phyloP scores from a whole-genome alignment of 371 early-diverging fungal species.

The Rhizopus delemar region DNA sequence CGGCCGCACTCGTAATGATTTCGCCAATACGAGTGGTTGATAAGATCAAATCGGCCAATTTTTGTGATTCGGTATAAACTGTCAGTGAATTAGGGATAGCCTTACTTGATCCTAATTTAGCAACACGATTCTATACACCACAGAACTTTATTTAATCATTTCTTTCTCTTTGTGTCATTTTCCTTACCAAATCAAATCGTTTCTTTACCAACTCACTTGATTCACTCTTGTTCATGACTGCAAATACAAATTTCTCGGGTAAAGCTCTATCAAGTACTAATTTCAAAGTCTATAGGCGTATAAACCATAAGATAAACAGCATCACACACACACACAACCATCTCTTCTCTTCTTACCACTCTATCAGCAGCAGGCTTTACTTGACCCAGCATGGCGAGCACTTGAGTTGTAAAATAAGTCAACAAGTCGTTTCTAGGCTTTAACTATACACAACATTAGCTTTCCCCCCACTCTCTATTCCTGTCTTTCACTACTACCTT shows the following conservation, averaged over 20 bases:
- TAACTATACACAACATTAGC: conserved; percentile 20
- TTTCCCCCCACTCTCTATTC: background rate
- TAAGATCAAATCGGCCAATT: conserved; percentile 43
- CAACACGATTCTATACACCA: conserved; percentile 16
- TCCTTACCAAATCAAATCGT: conserved; percentile 68
- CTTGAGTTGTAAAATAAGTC: conserved; percentile 24
- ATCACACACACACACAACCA: too few species aligned
- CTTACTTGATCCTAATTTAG: conserved; percentile 27
- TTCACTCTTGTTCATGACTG: conserved; percentile 56
- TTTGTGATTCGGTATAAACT: conserved; percentile 46
- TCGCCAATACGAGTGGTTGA: conserved; percentile 32
- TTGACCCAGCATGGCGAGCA: conserved; percentile 25
- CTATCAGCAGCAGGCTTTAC: conserved; percentile 33
- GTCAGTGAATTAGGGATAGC: conserved; percentile 24
- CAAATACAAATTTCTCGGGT: conserved; percentile 65
- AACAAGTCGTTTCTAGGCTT: conserved; percentile 51
- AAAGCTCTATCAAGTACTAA: conserved; percentile 49
- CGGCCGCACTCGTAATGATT: conserved; percentile 38
- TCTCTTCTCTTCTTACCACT: conserved; percentile 26
- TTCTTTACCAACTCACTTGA: conserved; percentile 52
- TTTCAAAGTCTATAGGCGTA: conserved; percentile 14
- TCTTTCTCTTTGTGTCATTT: background rate
- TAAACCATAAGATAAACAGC: background rate
- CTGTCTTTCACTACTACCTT: conserved; percentile 33
- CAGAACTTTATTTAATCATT: background rate